Base-by-base conservation (phyloP, 23 red algal genomes). In the Pyropia haitanensis region DNA sequence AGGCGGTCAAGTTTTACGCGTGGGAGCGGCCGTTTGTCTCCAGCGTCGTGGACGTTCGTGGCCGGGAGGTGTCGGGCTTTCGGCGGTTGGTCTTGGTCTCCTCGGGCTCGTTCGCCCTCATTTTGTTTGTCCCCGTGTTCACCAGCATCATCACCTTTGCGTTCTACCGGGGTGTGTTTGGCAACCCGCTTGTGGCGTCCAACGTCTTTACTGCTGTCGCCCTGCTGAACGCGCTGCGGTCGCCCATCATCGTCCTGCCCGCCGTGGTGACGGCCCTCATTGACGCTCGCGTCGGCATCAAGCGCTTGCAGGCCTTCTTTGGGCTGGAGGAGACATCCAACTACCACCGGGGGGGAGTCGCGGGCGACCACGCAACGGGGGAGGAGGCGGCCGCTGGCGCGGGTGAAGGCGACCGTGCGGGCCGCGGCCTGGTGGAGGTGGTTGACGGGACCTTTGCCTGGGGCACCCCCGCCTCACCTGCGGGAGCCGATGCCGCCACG, bases 1-100 rank as follows among this genome's bases (percentile, higher is more conserved):
- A 46, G 39, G 39, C 39, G 49, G 56, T 96, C 65, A 96, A 96
- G 61, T 68, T 96, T 3, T 96, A 77, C 50, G 91, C 91, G 12
- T 96, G 91, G 83, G 91, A 96, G 33, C 32, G 60, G 27, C 78
- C 71, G 18, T 88, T 96, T 50, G 30, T 33, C 18, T 31, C 51
- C 2, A 48, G 66, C 14, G 51, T 88, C 56, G 44, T 24, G n/a
- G 26, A 22, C 14, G 46, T 76, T 29, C 60, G 82, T 1, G 51
- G 21, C 22, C 14, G 14, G 30, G 82, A 88, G 30, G 23, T 88
- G 49, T 28, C 23, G 5, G 27, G 71, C 23, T 27, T 63, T 12
- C 30, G 82, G 22, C 23, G 26, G 19, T 27, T 39, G 14, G 59
- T 53, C 18, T 28, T 80, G 25, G 32, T 80, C 3, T n/a, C 62